Percentiles rank a stretch among this genome's conserved stretches.
Evolutionary conservation across 2,329 filamentous ascomycete species (phyloP).

Genomic region (Aureobasidium subglaciale): DNA sequence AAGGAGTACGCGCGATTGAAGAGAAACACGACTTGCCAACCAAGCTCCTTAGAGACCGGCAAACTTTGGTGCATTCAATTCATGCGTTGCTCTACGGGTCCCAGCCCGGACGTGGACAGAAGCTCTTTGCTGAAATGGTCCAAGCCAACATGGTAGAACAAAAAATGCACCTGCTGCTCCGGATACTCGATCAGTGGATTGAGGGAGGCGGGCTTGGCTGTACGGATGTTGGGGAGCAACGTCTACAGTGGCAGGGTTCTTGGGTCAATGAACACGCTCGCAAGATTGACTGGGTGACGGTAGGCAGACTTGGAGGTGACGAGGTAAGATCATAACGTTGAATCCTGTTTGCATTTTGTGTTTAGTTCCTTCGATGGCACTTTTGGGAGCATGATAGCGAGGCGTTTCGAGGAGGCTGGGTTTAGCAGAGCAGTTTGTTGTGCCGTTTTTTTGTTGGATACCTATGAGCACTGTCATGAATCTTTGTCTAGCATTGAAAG

Average conservation of each 20-base stretch:
- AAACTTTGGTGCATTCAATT: conserved; percentile 63
- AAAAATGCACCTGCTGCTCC: conserved; percentile 67
- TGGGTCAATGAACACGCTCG: conserved; percentile 38
- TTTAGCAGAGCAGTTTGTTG: background rate
- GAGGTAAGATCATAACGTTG: conserved; percentile 6
- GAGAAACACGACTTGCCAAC: conserved; percentile 56
- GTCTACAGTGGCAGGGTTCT: conserved; percentile 38
- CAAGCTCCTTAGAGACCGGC: conserved; percentile 60
- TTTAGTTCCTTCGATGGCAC: background rate
- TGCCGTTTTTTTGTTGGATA: conserved; percentile 1
- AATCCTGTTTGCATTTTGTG: background rate
- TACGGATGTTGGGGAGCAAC: conserved; percentile 27
- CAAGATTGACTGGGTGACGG: conserved; percentile 41
- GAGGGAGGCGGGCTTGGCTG: conserved; percentile 60
- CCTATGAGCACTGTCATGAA: background rate
- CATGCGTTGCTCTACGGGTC: conserved; percentile 62
- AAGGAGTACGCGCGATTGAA: conserved; percentile 60
- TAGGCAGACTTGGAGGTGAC: conserved; percentile 43
- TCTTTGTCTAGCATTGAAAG: background rate
- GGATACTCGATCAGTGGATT: conserved; percentile 65
- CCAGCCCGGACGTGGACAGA: conserved; percentile 34
- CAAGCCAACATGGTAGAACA: conserved; percentile 64
- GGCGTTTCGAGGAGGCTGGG: conserved; percentile 11
- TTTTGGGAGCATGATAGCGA: conserved; percentile 1
- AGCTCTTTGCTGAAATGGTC: conserved; percentile 50